Evolutionary conservation across 1,139 yeast genomes (phyloP).

Genomic region (Kodamaea alishanica): DNA sequence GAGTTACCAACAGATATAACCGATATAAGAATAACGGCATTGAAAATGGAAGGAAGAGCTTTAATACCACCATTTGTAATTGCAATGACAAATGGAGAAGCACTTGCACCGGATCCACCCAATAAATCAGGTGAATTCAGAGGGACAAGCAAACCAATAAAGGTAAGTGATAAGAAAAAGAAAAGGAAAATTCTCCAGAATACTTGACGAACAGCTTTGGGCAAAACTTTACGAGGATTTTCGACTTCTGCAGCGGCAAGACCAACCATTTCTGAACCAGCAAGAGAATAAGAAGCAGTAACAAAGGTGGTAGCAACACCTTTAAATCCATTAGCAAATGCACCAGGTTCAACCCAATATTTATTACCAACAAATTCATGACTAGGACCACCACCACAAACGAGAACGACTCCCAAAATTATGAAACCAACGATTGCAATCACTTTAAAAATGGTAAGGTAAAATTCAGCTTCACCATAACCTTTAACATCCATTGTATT

Average conservation of each 20-base stretch:
- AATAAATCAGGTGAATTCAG: conserved; percentile 29
- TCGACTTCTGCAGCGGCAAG: conserved; percentile 82
- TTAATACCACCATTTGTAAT: conserved; percentile 40
- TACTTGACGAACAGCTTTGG: conserved; percentile 41
- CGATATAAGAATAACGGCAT: conserved; percentile 39
- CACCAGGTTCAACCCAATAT: conserved; percentile 42
- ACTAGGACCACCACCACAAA: conserved; percentile 41
- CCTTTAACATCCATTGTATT: conserved; percentile 46
- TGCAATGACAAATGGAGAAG: conserved; percentile 45
- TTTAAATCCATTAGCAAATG: conserved; percentile 60
- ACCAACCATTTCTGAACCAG: conserved; percentile 80
- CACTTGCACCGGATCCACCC: conserved; percentile 27
- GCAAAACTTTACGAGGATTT: conserved; percentile 51
- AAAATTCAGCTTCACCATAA: conserved; percentile 45
- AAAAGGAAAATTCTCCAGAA: conserved; percentile 44
- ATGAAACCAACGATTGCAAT: conserved; percentile 43
- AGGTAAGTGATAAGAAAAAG: conserved; percentile 37
- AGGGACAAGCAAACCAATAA: conserved; percentile 39
- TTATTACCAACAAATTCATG: conserved; percentile 58
- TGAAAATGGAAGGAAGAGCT: conserved; percentile 42
- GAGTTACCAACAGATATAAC: conserved; percentile 45
- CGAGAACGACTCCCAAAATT: conserved; percentile 36
- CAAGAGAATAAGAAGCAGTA: conserved; percentile 82
- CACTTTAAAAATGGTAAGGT: conserved; percentile 39
- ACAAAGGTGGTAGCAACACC: conserved; percentile 84